Conservation (phyloP, 129 eudicot species). For the Logfia minima region DNA sequence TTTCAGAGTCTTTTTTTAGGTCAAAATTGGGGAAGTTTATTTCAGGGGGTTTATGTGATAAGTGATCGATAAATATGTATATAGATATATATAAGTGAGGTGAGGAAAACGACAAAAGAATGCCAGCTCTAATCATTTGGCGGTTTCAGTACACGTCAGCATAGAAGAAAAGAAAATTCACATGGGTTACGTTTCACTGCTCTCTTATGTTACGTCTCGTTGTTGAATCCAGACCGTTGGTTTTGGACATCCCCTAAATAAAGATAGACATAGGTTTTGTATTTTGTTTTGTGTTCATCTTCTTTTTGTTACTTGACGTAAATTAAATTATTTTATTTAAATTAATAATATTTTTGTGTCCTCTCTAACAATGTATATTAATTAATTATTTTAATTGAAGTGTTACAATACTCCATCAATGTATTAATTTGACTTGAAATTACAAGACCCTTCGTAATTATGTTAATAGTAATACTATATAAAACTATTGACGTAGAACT, state of each 20-base stretch:
- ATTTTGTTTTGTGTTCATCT: not conserved
- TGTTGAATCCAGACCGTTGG: conserved; percentile 11
- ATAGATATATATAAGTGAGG: not conserved
- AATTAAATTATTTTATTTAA: no score
- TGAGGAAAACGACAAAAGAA: conserved; percentile 29
- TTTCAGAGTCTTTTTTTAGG: conserved; percentile 55
- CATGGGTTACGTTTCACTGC: conserved; percentile 36
- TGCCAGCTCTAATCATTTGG: conserved; percentile 32
- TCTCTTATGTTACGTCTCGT: conserved; percentile 14
- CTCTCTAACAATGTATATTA: no score
- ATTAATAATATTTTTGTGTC: no score
- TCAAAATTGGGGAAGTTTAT: conserved; percentile 5
- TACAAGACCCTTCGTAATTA: no score
- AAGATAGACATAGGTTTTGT: not conserved
- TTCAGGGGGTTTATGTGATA: conserved; percentile 21
- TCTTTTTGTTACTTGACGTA: not conserved
- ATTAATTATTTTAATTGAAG: no score
- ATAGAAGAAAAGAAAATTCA: conserved; percentile 11
- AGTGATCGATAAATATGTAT: not conserved
- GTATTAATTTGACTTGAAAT: no score
- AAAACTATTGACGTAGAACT: no score
- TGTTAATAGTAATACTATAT: no score
- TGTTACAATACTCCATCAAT: no score
- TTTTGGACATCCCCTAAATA: not conserved
- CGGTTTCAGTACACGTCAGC: conserved; percentile 33